A percentile compares a stretch with the other conserved stretches of the same genome.
These are phyloP conservation scores for Puccinia horiana DNA, from an alignment of 1,284 basidiomycete species.

Conservation along the genomic window DNA sequence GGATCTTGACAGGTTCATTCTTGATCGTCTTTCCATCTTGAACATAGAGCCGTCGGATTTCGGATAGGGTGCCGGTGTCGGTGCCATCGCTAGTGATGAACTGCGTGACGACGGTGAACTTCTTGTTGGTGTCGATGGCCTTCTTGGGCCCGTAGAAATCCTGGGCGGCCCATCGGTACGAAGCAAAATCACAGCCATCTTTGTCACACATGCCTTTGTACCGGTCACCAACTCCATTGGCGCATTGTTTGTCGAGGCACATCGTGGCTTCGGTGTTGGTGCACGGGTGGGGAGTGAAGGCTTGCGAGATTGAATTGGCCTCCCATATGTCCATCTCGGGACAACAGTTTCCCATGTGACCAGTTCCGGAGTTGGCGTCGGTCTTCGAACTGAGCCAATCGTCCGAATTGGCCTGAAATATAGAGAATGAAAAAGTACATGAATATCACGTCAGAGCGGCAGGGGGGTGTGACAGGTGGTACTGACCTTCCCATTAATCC, in stretches of 20 bases:
- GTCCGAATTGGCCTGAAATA: constrained; percentile 57
- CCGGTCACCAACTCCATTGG: constrained; percentile 8
- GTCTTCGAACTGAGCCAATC: constrained; percentile 54
- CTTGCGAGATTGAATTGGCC: constrained; percentile 34
- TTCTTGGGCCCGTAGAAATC: constrained; percentile 28
- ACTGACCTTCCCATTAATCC: constrained; percentile 64
- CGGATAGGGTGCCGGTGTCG: constrained; percentile 5
- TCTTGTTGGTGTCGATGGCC: constrained; percentile 17
- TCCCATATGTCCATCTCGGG: constrained; percentile 46
- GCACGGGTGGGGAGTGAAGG: constrained; percentile 37
- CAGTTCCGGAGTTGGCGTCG: constrained; percentile 58
- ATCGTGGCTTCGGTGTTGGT: not conserved
- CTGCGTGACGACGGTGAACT: constrained; percentile 40
- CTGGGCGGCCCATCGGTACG: constrained; percentile 29
- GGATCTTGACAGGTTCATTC: constrained; percentile 27
- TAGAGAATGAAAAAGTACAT: not conserved
- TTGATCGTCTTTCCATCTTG: constrained; percentile 37
- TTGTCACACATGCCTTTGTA: constrained; percentile 36
- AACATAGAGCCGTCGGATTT: constrained; percentile 28
- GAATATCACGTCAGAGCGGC: not conserved
- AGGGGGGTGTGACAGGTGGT: not conserved
- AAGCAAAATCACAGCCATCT: constrained; percentile 37
- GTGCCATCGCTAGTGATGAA: constrained; percentile 30
- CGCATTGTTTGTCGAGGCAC: constrained; percentile 10
- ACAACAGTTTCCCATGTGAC: constrained; percentile 63